A percentile compares a stretch with the other conserved stretches of the same genome.
Evolutionary conservation across 805 yeast species (phyloP).

Genomic region (Pichia rugopelliculosa): DNA sequence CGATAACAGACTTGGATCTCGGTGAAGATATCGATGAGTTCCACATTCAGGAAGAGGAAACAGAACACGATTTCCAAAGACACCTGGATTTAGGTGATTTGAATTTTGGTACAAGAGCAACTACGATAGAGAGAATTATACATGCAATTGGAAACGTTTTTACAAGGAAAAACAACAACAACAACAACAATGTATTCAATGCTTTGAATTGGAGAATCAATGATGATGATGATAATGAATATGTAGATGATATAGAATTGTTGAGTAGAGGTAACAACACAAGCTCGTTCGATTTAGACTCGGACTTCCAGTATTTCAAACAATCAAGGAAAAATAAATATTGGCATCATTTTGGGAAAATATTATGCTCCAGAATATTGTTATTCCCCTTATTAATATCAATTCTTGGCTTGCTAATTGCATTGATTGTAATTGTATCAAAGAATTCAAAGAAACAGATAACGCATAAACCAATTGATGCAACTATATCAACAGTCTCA

Average conservation of each 20-base stretch:
- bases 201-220: not conserved
- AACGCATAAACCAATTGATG: not conserved
- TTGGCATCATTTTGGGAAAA: not conserved
- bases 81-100: constrained; percentile 5
- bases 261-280: constrained; percentile 6
- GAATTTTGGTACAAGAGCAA: constrained; percentile 2
- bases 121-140: not conserved
- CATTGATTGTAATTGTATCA: constrained; percentile 2
- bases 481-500: not conserved
- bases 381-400: not conserved
- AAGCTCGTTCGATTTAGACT: constrained; percentile 4
- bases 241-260: constrained; percentile 9
- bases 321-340: not conserved
- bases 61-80: constrained; percentile 13
- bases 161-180: not conserved
- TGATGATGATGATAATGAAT: constrained; percentile 5
- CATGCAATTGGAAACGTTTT: not conserved
- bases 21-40: constrained; percentile 35
- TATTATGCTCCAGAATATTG: not conserved
- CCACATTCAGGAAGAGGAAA: constrained; percentile 18
- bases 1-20: constrained; percentile 49
- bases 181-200: too few species aligned
- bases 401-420: not conserved
- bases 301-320: not conserved
- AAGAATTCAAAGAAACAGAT: not conserved